phyloP scores from a whole-genome alignment of 2,329 filamentous ascomycete species.

The Xenoacremonium recifei region DNA sequence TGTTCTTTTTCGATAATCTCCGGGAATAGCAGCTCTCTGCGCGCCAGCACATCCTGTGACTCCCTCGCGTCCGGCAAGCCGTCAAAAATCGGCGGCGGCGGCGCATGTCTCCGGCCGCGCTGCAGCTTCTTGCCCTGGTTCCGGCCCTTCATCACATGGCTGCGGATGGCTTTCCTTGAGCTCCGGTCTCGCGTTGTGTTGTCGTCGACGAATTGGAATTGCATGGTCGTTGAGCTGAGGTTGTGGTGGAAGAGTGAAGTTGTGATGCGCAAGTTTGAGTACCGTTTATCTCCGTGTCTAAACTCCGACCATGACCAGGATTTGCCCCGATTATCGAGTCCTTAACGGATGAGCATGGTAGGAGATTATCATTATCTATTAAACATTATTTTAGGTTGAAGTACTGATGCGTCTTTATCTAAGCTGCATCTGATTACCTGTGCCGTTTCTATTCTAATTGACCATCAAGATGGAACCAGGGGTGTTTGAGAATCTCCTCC shows the following conservation, averaged over 20 bases:
- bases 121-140: slow-evolving; percentile 18
- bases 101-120: slow-evolving; percentile 17
- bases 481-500: slow-evolving; percentile 19
- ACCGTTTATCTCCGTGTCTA: too few species aligned
- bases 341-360: too few species aligned
- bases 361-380: too few species aligned
- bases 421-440: too few species aligned
- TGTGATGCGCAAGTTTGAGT: too few species aligned
- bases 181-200: slow-evolving; percentile 3
- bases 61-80: background rate
- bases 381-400: too few species aligned
- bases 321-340: too few species aligned
- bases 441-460: too few species aligned
- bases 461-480: slow-evolving; percentile 21
- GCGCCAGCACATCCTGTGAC: background rate
- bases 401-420: too few species aligned
- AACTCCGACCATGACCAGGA: too few species aligned
- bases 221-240: slow-evolving; percentile 9
- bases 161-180: slow-evolving; percentile 15
- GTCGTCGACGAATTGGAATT: slow-evolving; percentile 19
- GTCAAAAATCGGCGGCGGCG: background rate
- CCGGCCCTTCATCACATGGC: slow-evolving; percentile 24
- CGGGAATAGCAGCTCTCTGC: slow-evolving; percentile 12
- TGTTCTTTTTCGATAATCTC: slow-evolving; percentile 7
- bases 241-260: background rate